These are phyloP conservation scores for Debaryomyces robertsiae DNA, from an alignment of 1,139 yeast genomes.

Conservation along the genomic window DNA sequence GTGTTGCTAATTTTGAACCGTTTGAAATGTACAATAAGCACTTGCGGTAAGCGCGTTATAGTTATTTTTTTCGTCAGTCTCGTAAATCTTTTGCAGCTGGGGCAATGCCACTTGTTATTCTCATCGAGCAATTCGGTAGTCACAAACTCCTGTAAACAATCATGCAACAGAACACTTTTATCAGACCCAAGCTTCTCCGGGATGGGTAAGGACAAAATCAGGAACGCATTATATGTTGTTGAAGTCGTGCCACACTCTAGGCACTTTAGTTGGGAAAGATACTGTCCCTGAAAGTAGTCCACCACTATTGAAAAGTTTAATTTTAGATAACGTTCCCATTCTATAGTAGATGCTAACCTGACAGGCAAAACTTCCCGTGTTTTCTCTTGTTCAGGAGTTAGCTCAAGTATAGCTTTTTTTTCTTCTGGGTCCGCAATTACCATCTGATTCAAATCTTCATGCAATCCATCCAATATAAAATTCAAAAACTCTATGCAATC, in stretches of 20 bases:
- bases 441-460: conserved; percentile 82
- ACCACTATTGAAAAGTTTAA: conserved; percentile 85
- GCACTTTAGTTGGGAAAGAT: conserved; percentile 78
- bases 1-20: conserved; percentile 61
- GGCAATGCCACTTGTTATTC: conserved; percentile 89
- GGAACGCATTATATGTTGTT: conserved; percentile 83
- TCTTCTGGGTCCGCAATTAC: conserved; percentile 34
- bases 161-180: conserved; percentile 47
- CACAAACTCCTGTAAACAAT: conserved; percentile 73
- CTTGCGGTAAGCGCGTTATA: conserved; percentile 72
- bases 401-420: conserved; percentile 43
- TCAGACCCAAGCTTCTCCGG: conserved; percentile 42
- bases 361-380: conserved; percentile 74
- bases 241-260: conserved; percentile 76
- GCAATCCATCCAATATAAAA: conserved; percentile 80
- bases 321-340: conserved; percentile 90
- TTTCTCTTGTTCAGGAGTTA: conserved; percentile 76
- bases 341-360: conserved; percentile 85
- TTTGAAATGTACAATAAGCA: conserved; percentile 75
- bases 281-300: conserved; percentile 89
- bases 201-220: conserved; percentile 74
- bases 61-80: conserved; percentile 68
- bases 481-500: conserved; percentile 92
- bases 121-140: conserved; percentile 71
- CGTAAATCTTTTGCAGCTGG: conserved; percentile 69